Percentiles rank a stretch among this genome's conserved stretches.
phyloP scores from a whole-genome alignment of 768 basidiomycete species.

The Suillus subluteus region DNA sequence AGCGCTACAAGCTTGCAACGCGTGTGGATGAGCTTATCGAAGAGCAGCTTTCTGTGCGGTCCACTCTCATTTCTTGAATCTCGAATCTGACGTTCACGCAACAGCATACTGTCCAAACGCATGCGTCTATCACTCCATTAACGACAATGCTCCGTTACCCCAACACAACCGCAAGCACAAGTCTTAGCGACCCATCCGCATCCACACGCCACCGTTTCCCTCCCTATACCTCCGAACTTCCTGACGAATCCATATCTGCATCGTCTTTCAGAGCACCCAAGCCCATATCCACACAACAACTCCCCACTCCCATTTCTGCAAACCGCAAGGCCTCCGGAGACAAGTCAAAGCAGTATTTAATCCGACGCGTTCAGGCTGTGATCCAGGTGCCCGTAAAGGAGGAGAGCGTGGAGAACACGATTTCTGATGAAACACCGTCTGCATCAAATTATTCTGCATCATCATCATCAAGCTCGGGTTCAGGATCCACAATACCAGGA shows the following conservation, averaged over 20 bases:
- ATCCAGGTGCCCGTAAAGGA: conserved; percentile 64
- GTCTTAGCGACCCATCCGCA: conserved; percentile 30
- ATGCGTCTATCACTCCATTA: conserved; percentile 27
- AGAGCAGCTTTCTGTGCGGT: conserved; percentile 50
- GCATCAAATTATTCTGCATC: conserved; percentile 20
- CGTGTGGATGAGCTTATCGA: conserved; percentile 62
- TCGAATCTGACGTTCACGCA: conserved; percentile 9
- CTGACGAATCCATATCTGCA: conserved; percentile 35
- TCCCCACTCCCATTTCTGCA: conserved; percentile 36
- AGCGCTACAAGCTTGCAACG: conserved; percentile 59
- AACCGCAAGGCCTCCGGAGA: conserved; percentile 23
- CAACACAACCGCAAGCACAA: conserved; percentile 13
- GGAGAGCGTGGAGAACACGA: conserved; percentile 55
- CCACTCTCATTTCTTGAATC: neutral
- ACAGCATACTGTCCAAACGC: conserved; percentile 18
- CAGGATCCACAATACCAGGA: conserved; percentile 6
- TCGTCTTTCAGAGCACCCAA: conserved; percentile 34
- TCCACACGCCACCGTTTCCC: conserved; percentile 26
- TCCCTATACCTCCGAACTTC: conserved; percentile 24
- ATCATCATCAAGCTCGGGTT: conserved; percentile 19
- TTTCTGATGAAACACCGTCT: conserved; percentile 1
- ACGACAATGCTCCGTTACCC: conserved; percentile 37
- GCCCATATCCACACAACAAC: conserved; percentile 21
- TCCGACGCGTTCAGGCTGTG: conserved; percentile 67
- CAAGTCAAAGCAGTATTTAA: conserved; percentile 36